phyloP scores from a whole-genome alignment of 2,329 filamentous ascomycete genomes.

The Penicillium decumbens region DNA sequence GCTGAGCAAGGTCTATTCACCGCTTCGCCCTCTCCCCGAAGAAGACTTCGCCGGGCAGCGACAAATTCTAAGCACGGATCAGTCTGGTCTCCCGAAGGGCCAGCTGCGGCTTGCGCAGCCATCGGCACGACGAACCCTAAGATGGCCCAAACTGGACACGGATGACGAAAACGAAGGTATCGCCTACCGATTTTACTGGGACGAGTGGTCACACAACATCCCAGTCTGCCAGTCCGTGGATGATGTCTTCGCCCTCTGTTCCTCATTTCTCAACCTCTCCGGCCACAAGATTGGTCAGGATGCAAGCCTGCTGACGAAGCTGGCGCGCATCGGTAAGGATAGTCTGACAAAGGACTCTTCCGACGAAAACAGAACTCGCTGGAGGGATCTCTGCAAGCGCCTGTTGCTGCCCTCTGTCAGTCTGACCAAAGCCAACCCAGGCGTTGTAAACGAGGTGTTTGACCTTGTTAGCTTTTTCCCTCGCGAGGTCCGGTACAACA shows the following conservation, averaged over 20 bases:
- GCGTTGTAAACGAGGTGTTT: conserved; percentile 80
- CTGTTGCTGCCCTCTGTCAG: conserved; percentile 85
- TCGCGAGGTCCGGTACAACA: conserved; percentile 69
- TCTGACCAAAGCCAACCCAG: conserved; percentile 76
- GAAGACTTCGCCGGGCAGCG: conserved; percentile 45
- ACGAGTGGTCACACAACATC: conserved; percentile 92
- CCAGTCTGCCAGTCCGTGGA: conserved; percentile 86
- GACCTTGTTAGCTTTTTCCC: conserved; percentile 75
- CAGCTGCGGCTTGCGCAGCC: conserved; percentile 59
- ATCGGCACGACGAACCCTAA: conserved; percentile 61
- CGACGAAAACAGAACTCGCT: conserved; percentile 65
- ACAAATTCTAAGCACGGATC: conserved; percentile 56
- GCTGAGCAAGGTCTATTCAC: conserved; percentile 67
- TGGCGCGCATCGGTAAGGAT: conserved; percentile 77
- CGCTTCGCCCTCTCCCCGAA: conserved; percentile 46
- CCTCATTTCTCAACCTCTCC: conserved; percentile 76
- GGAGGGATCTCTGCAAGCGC: conserved; percentile 78
- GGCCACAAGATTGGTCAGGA: conserved; percentile 89
- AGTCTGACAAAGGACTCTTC: conserved; percentile 69
- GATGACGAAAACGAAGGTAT: conserved; percentile 68
- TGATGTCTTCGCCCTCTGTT: conserved; percentile 82
- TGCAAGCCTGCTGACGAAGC: conserved; percentile 67
- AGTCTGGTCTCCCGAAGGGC: conserved; percentile 65
- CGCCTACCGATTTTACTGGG: conserved; percentile 91
- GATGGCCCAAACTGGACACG: conserved; percentile 80